These are phyloP conservation scores for Selaginella moellendorffii DNA, from an alignment of 75 land plant species.

Conservation along the genomic window DNA sequence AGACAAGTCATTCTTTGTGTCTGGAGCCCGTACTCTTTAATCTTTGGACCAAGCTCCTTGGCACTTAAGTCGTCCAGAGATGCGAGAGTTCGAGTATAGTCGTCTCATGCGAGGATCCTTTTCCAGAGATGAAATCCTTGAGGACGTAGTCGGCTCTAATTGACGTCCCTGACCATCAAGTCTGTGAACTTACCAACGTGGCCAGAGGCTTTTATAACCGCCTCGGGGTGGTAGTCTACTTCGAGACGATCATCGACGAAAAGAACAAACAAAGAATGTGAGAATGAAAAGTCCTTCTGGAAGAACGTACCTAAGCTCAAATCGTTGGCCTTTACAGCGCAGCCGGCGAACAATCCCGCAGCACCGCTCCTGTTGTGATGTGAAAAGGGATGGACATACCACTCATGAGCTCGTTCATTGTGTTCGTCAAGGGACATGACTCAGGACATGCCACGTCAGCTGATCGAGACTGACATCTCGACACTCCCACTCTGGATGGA, in stretches of 20 bases:
- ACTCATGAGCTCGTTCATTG: too few relatives aligned
- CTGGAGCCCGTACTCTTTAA: conserved; percentile 83
- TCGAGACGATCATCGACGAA: conserved; percentile 65
- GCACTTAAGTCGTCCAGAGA: conserved; percentile 76
- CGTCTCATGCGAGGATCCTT: conserved; percentile 50
- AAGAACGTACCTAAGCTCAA: conserved; percentile 47
- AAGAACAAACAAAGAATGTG: neutral
- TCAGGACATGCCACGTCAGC: too few relatives aligned
- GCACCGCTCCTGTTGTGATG: too few relatives aligned
- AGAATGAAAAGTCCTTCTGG: neutral
- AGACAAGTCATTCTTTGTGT: conserved; percentile 75
- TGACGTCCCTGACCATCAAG: conserved; percentile 93
- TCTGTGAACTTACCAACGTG: conserved; percentile 97
- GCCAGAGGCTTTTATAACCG: conserved; percentile 88
- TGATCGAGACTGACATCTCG: too few relatives aligned
- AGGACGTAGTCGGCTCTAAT: conserved; percentile 88
- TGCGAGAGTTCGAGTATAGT: conserved; percentile 58
- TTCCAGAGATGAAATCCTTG: conserved; percentile 73
- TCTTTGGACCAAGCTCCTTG: conserved; percentile 68
- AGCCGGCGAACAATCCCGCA: conserved; percentile 79
- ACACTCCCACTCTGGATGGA: too few relatives aligned
- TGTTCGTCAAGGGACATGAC: too few relatives aligned
- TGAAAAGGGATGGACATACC: too few relatives aligned
- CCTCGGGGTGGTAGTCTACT: conserved; percentile 90
- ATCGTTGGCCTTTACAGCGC: conserved; percentile 78